These are phyloP conservation scores for Plenodomus lindquistii DNA, from an alignment of 2,329 filamentous ascomycete genomes.

Conservation along the genomic window DNA sequence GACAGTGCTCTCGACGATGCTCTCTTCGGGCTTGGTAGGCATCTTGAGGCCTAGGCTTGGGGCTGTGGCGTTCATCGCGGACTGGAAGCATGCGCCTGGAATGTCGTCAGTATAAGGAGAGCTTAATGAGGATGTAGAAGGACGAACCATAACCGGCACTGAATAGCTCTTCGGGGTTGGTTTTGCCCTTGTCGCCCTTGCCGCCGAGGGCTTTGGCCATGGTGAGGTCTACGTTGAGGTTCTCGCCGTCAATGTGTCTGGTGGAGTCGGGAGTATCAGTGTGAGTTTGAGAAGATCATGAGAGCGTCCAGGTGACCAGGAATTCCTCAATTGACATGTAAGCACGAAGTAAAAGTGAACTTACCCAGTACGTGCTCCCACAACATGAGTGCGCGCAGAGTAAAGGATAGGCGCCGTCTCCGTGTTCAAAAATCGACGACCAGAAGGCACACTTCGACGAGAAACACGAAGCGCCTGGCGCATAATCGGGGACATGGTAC, in stretches of 20 bases:
- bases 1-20: constrained; percentile 48
- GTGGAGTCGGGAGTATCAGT: not conserved
- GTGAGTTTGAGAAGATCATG: no score
- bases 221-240: constrained; percentile 45
- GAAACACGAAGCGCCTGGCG: constrained; percentile 15
- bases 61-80: constrained; percentile 52
- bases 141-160: constrained; percentile 52
- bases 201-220: constrained; percentile 53
- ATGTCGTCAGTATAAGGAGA: not conserved
- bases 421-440: constrained; percentile 44
- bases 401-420: constrained; percentile 47
- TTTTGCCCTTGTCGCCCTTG: constrained; percentile 49
- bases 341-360: not conserved
- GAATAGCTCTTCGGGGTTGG: constrained; percentile 52
- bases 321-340: no score
- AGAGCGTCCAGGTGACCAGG: no score
- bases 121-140: fast-evolving
- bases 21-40: constrained; percentile 45
- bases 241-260: constrained; percentile 41
- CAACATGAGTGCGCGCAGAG: constrained; percentile 44
- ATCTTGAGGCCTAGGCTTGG: constrained; percentile 48
- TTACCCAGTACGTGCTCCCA: constrained; percentile 45
- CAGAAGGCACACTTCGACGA: constrained; percentile 2
- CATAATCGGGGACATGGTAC: constrained; percentile 15
- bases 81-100: constrained; percentile 30